Evolutionary conservation across 176 grass and related monocot genomes (phyloP), one percentile per base, ranked within the genome.

Genomic region (Musa troglodytarum): DNA sequence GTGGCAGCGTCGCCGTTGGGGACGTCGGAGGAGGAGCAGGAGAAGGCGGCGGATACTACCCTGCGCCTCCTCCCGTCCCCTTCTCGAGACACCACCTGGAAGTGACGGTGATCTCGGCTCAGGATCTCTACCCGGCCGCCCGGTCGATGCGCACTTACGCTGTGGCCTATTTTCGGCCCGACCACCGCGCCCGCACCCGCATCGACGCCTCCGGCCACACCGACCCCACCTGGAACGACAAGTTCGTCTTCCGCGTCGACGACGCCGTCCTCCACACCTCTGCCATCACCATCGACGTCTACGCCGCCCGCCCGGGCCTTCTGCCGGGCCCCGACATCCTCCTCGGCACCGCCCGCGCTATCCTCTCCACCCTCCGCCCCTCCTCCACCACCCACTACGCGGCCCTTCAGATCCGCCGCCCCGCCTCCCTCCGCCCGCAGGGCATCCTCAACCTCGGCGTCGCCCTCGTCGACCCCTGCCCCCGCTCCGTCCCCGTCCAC

Each of bases 171-270:
- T 51, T 84, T 17, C 50, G 79, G 51, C 70, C 76, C 16, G 51
- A 62, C 12, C 25, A 69, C 24, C 79, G 79, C 49, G 23, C 72
- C 26, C 72, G 53, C 23, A 84, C 71, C 5, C 56, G 77, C 24
- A 10, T 84, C 53, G 77, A 84, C 12, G n/a, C 56, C 14, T 49
- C 66, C 29, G 77, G 77, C 64, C 56, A 79, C 67, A 84, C 59
- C 9, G 70, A 79, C 77, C 77, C 77, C 4, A 68, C 82, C 21
- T 84, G 82, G 82, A 84, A 84, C 20, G 70, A 84, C 52, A 84
- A 84, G 61, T 84, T 84, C 78, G 70, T 80, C 1, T 84, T 84
- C 50, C 77, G 69, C 1, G 69, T 84, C 16, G 58, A 75, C 49
- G 77, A 84, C 59, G 58, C 51, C 10, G 50, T 74, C 9, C 69